These are phyloP conservation scores for Colletotrichum euphorbiae DNA, from an alignment of 2,329 filamentous ascomycete genomes.

Conservation along the genomic window DNA sequence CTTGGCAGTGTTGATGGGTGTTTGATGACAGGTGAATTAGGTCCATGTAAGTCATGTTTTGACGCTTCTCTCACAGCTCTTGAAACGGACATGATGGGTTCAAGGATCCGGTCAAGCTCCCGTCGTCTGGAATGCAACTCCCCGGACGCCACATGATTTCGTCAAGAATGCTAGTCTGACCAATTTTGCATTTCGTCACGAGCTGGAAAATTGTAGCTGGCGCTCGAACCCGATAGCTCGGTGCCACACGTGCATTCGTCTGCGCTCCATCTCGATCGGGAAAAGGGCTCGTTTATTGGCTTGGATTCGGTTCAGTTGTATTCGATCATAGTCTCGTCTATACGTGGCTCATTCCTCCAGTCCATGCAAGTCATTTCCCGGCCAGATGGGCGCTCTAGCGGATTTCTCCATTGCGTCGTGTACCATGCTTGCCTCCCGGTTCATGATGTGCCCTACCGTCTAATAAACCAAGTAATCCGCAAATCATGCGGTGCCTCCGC, in stretches of 20 bases:
- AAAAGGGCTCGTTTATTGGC: neutral
- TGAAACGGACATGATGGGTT: neutral
- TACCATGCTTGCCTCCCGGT: constrained; percentile 1
- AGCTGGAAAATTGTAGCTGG: too few species aligned
- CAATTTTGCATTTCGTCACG: too few species aligned
- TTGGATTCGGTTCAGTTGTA: constrained; percentile 1
- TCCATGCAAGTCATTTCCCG: neutral
- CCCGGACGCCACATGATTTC: neutral
- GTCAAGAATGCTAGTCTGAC: neutral
- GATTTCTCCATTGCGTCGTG: neutral
- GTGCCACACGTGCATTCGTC: neutral
- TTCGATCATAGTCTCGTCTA: constrained; percentile 7
- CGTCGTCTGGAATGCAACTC: neutral
- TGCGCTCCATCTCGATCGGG: neutral
- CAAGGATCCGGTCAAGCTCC: neutral
- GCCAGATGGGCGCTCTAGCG: neutral
- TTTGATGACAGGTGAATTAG: too few species aligned
- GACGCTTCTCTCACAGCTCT: neutral
- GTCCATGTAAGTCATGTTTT: neutral
- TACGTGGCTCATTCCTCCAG: neutral
- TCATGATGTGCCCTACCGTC: neutral
- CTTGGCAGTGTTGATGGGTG: neutral
- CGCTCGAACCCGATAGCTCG: neutral
- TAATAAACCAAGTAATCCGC: neutral
- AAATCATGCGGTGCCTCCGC: neutral